Percentiles rank a stretch among this genome's conserved stretches.
Evolutionary conservation across 176 grass and related monocot genomes (phyloP).

Genomic region (Zizania latifolia): DNA sequence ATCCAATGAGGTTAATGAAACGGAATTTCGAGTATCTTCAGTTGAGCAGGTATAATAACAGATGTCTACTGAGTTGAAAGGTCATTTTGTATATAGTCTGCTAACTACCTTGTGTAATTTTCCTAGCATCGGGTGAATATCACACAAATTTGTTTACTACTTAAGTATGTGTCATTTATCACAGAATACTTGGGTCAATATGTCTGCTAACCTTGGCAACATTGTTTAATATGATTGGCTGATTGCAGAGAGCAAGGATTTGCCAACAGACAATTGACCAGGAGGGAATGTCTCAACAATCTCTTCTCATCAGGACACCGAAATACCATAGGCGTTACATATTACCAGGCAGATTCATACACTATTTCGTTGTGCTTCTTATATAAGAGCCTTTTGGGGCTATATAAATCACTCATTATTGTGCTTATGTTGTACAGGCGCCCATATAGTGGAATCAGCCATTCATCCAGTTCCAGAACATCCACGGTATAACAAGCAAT

Average conservation of each 20-base stretch:
- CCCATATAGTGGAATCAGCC: constrained; percentile 48
- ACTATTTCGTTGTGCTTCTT: background rate
- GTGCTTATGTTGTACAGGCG: constrained; percentile 29
- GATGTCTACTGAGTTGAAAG: background rate
- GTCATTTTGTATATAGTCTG: background rate
- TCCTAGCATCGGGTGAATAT: background rate
- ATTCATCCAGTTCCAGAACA: constrained; percentile 46
- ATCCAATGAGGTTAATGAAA: constrained; percentile 56
- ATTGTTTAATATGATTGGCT: constrained; percentile 32
- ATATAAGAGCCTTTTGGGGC: background rate
- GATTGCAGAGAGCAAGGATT: constrained; percentile 64
- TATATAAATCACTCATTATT: background rate
- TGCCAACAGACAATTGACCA: constrained; percentile 63
- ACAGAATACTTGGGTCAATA: background rate
- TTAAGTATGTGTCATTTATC: background rate
- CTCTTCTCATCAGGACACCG: constrained; percentile 69
- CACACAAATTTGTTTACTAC: background rate
- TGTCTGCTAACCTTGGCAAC: background rate
- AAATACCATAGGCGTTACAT: constrained; percentile 83
- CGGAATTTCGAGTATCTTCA: constrained; percentile 75
- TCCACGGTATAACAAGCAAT: constrained; percentile 34
- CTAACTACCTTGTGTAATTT: background rate
- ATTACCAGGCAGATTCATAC: constrained; percentile 54
- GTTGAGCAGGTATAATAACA: constrained; percentile 71
- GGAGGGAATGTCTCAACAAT: constrained; percentile 76